Conservation (phyloP, 192 early-diverging fungal genomes). For the Backusella australiensis region DNA sequence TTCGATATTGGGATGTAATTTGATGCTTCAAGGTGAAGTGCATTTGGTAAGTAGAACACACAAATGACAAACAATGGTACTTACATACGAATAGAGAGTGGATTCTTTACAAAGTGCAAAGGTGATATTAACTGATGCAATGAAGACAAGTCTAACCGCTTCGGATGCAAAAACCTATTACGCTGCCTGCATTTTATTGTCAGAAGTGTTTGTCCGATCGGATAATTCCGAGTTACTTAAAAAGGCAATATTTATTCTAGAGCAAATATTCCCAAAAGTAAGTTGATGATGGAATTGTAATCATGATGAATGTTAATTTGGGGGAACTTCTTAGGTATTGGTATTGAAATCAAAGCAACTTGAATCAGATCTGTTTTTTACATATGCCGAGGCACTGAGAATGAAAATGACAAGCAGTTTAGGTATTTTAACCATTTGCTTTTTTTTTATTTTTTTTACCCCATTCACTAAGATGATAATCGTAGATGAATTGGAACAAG, state of each 20-base stretch:
- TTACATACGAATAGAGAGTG: background rate
- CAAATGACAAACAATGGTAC: background rate
- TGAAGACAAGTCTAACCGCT: background rate
- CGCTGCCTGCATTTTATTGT: background rate
- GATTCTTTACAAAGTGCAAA: background rate
- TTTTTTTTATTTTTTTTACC: background rate
- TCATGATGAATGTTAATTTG: background rate
- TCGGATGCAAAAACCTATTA: conserved; percentile 1
- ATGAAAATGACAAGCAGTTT: background rate
- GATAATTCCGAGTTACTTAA: background rate
- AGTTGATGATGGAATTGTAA: too few species aligned
- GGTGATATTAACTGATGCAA: conserved; percentile 4
- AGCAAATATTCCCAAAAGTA: conserved; percentile 5
- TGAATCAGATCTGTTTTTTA: background rate
- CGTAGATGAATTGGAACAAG: background rate
- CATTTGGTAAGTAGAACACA: background rate
- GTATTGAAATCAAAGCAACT: background rate
- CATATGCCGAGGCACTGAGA: conserved; percentile 6
- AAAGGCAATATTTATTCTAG: background rate
- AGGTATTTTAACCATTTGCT: background rate
- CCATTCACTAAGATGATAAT: background rate
- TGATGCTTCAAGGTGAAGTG: background rate
- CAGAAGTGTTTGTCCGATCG: background rate
- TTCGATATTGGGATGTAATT: conserved; percentile 5
- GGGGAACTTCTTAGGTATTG: background rate